Evolutionary conservation across 2,329 filamentous ascomycete genomes (phyloP).

Genomic region (Kalmusia sp.): DNA sequence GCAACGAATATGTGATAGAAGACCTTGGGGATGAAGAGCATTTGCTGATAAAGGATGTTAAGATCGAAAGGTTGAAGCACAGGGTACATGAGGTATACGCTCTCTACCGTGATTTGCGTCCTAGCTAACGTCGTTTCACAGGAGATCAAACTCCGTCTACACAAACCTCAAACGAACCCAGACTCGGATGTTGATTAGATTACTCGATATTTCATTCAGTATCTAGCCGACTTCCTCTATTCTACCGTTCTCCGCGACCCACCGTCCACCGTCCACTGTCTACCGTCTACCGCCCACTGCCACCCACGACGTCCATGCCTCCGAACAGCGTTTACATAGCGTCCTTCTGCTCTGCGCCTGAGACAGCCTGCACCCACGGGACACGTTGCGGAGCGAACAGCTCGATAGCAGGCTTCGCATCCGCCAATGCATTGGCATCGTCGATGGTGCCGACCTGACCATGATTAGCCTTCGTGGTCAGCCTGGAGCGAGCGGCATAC

Average conservation of each 20-base stretch:
- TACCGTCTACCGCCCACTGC: not conserved
- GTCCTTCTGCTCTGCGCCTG: constrained; percentile 50
- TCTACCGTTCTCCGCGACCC: not conserved
- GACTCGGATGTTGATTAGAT: constrained; percentile 35
- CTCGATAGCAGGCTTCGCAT: constrained; percentile 50
- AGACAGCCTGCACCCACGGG: constrained; percentile 48
- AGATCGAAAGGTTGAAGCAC: constrained; percentile 71
- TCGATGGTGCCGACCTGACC: constrained; percentile 54
- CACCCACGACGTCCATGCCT: not conserved
- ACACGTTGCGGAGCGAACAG: constrained; percentile 48
- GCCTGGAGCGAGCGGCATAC: constrained; percentile 5
- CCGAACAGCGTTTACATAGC: constrained; percentile 38
- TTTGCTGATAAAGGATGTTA: constrained; percentile 76
- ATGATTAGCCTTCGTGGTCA: constrained; percentile 15
- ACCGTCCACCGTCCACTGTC: constrained; percentile 12
- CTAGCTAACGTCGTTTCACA: constrained; percentile 24
- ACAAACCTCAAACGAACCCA: constrained; percentile 41
- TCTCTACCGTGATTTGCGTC: not conserved
- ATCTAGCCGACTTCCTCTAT: not conserved
- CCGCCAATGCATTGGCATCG: constrained; percentile 47
- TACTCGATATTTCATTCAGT: not conserved
- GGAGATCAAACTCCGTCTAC: constrained; percentile 49
- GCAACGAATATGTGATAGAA: constrained; percentile 79
- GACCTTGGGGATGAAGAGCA: constrained; percentile 76
- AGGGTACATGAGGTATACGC: constrained; percentile 69